phyloP scores from a whole-genome alignment of 1,284 basidiomycete species.

The Cutaneotrichosporon sp. region DNA sequence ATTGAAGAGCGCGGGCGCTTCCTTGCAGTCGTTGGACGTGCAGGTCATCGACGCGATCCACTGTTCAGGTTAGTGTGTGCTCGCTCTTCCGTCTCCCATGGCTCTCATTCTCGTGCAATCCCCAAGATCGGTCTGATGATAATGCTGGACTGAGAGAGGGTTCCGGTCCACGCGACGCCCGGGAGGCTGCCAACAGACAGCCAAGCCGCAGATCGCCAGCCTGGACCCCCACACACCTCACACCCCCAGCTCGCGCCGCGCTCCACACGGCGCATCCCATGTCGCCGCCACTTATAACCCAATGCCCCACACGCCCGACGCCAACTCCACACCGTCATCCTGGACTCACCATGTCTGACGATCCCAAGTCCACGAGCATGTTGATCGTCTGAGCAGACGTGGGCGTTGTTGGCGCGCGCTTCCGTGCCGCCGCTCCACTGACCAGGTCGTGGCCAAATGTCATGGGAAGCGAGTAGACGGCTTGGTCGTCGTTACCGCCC shows the following conservation, averaged over 20 bases:
- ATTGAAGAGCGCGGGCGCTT: constrained; percentile 39
- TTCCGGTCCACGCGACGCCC: too few species aligned
- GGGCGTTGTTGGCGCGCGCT: constrained; percentile 6
- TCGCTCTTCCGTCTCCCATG: not conserved
- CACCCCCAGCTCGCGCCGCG: too few species aligned
- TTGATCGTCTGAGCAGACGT: constrained; percentile 37
- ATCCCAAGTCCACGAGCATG: constrained; percentile 51
- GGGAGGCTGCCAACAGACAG: too few species aligned
- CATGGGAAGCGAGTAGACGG: constrained; percentile 43
- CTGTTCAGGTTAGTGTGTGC: constrained; percentile 26
- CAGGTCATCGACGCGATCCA: constrained; percentile 49
- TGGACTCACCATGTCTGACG: constrained; percentile 48
- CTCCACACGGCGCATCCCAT: not conserved
- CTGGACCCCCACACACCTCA: too few species aligned
- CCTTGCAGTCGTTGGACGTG: constrained; percentile 37
- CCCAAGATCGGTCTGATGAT: too few species aligned
- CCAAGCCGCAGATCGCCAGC: too few species aligned
- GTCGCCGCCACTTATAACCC: not conserved
- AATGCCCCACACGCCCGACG: not conserved
- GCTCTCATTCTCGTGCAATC: too few species aligned
- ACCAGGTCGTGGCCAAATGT: constrained; percentile 37
- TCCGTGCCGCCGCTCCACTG: not conserved
- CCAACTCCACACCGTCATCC: not conserved
- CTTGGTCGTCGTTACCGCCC: constrained; percentile 37
- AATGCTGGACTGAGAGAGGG: too few species aligned